phyloP scores from a whole-genome alignment of 1,284 basidiomycete species.

The Puccinia novopanici region DNA sequence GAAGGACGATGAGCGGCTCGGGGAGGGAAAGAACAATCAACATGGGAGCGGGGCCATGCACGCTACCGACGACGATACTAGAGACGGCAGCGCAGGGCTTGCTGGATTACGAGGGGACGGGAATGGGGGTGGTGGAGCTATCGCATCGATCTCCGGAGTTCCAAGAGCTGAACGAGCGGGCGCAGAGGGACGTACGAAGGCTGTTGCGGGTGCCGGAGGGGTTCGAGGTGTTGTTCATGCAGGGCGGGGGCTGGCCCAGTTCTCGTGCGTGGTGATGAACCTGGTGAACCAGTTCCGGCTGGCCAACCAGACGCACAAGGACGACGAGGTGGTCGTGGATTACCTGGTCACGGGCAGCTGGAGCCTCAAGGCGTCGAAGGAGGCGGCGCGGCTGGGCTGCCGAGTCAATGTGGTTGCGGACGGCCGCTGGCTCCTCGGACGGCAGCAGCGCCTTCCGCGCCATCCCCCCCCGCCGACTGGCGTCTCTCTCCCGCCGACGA shows the following conservation, averaged over 20 bases:
- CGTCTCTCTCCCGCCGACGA: slow-evolving; percentile 66
- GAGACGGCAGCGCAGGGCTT: slow-evolving; percentile 74
- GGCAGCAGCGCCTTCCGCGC: too few relatives aligned
- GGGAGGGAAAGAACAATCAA: slow-evolving; percentile 69
- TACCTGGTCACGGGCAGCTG: slow-evolving; percentile 89
- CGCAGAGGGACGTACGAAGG: slow-evolving; percentile 67
- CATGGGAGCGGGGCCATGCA: slow-evolving; percentile 88
- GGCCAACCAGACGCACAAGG: slow-evolving; percentile 61
- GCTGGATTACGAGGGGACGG: slow-evolving; percentile 81
- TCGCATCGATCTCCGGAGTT: slow-evolving; percentile 91
- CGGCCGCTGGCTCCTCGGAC: too few relatives aligned
- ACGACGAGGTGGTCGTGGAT: slow-evolving; percentile 62
- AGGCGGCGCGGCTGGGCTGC: slow-evolving; percentile 68
- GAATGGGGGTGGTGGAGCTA: slow-evolving; percentile 89
- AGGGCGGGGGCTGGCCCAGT: slow-evolving; percentile 89
- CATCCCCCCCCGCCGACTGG: slow-evolving; percentile 77
- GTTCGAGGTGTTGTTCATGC: slow-evolving; percentile 85
- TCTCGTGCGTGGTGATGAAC: slow-evolving; percentile 85
- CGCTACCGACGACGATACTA: slow-evolving; percentile 78
- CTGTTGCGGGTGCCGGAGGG: slow-evolving; percentile 77
- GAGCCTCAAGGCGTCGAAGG: slow-evolving; percentile 80
- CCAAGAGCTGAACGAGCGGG: slow-evolving; percentile 68
- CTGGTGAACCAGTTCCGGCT: slow-evolving; percentile 76
- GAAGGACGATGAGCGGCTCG: slow-evolving; percentile 53
- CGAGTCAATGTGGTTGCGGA: slow-evolving; percentile 73